These are phyloP conservation scores for Hordeum marinum DNA, from an alignment of 176 grass and related monocot species.

Conservation along the genomic window DNA sequence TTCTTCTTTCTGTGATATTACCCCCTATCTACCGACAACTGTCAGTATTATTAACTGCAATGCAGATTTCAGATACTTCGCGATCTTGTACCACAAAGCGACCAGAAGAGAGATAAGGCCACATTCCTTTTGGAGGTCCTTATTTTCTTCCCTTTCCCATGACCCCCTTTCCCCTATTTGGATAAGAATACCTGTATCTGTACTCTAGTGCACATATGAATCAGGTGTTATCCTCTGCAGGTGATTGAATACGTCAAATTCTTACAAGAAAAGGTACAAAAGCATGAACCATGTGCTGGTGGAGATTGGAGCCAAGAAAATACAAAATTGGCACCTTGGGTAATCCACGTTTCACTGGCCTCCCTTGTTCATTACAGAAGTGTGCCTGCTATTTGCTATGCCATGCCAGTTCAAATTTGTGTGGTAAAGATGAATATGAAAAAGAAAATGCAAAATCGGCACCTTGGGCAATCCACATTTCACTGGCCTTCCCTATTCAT, in stretches of 20 bases:
- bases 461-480: slow-evolving; percentile 49
- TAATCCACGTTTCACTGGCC: slow-evolving; percentile 23
- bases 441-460: slow-evolving; percentile 44
- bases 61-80: slow-evolving; percentile 75
- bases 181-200: neutral
- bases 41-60: neutral
- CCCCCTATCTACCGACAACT: neutral
- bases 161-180: neutral
- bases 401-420: neutral
- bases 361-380: neutral
- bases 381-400: neutral
- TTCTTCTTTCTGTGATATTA: neutral
- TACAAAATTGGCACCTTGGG: slow-evolving; percentile 57
- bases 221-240: slow-evolving; percentile 9
- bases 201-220: neutral
- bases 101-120: slow-evolving; percentile 71
- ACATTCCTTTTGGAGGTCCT: slow-evolving; percentile 51
- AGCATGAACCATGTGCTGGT: slow-evolving; percentile 31
- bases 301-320: slow-evolving; percentile 50
- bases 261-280: slow-evolving; percentile 68
- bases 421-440: too few species aligned
- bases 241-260: slow-evolving; percentile 70
- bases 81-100: slow-evolving; percentile 61
- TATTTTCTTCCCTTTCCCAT: slow-evolving; percentile 4
- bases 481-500: neutral